Evolutionary conservation across 2,329 filamentous ascomycete genomes (phyloP).

Genomic region (Tolypocladium tropicale): DNA sequence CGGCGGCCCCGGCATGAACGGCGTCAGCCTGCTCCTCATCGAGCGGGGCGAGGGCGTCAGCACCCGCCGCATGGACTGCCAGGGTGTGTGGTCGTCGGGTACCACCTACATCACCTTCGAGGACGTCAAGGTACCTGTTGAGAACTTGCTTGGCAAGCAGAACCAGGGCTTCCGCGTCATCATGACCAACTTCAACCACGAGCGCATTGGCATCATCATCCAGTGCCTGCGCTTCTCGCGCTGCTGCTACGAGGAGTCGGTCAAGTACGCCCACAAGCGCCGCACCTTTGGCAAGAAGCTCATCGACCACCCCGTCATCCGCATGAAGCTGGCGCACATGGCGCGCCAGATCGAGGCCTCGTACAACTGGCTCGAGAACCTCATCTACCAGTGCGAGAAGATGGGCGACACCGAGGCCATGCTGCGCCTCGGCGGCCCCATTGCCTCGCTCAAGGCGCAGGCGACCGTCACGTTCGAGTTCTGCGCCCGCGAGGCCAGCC

Average conservation of each 20-base stretch:
- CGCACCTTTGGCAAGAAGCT: slow-evolving; percentile 94
- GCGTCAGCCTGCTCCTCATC: slow-evolving; percentile 82
- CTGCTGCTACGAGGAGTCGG: slow-evolving; percentile 91
- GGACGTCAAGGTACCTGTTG: slow-evolving; percentile 98
- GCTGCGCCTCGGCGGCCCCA: slow-evolving; percentile 88
- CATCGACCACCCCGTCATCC: slow-evolving; percentile 93
- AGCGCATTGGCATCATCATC: slow-evolving; percentile 97
- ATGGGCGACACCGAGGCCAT: slow-evolving; percentile 96
- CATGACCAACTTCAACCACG: slow-evolving; percentile 99
- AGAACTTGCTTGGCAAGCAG: slow-evolving; percentile 95
- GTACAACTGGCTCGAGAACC: slow-evolving; percentile 94
- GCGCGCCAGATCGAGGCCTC: slow-evolving; percentile 92
- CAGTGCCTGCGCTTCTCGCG: slow-evolving; percentile 92
- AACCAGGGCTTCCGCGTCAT: slow-evolving; percentile 98
- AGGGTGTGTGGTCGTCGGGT: slow-evolving; percentile 90
- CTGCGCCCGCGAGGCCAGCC: slow-evolving; percentile 89
- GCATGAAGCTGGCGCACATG: slow-evolving; percentile 97
- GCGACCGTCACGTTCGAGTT: slow-evolving; percentile 93
- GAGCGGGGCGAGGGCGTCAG: slow-evolving; percentile 83
- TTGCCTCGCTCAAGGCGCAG: slow-evolving; percentile 90
- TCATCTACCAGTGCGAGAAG: slow-evolving; percentile 84
- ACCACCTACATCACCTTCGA: slow-evolving; percentile 98
- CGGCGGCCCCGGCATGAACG: slow-evolving; percentile 81
- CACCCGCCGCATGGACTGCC: slow-evolving; percentile 95
- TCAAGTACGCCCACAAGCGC: slow-evolving; percentile 97